Base-by-base conservation (phyloP, 2,329 filamentous ascomycete species). In the Penicillium sp. region DNA sequence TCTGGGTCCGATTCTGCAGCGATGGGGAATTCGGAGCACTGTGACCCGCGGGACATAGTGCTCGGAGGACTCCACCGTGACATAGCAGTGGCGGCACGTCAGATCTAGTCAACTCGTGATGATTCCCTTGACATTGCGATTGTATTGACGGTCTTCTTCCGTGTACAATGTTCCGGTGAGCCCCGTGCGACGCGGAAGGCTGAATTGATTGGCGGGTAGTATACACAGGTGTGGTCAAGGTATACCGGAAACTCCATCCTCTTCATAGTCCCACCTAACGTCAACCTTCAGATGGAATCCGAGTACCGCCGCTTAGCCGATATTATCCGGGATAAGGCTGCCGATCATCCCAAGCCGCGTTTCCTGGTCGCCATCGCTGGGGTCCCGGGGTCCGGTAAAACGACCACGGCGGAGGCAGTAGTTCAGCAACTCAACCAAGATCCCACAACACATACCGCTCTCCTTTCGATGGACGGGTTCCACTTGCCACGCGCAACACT, bases 391-490 rank as follows among this genome's bases (percentile, higher is more conserved):
- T 59, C 60, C 3, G 60, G 61, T 8, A 64, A 64, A 36, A 59
- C 60, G 4, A 64, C 61, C 9, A 59, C 54, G 3, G 59, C 60
- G 3, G 35, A 46, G 5, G 52, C 51, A 2, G 48, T 62, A 4
- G 55, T 57, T 1, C 39, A 42, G n/a, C 48, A 47, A 2, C 35
- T 63, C 4, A 61, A 61, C 23, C 16, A 37, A 4, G 27, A 34
- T 14, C n/a, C 37, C 1, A 15, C 17, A 1, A 28, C 32, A 1
- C 42, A 36, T 6, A 49, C 58, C 0, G 42, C 49, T 1, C 44
- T 56, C 1, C 44, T 65, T 6, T 57, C 61, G 6, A 62, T 66
- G 60, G 64, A 66, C 32, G 64, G 64, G 10, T 67, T 65, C 35
- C 64, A 66, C 41, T 46, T 58, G 8, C 47, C 60, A 1, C 52